Conservation (phyloP, 345 rosid genomes). For the Gossypium ekmanianum region DNA sequence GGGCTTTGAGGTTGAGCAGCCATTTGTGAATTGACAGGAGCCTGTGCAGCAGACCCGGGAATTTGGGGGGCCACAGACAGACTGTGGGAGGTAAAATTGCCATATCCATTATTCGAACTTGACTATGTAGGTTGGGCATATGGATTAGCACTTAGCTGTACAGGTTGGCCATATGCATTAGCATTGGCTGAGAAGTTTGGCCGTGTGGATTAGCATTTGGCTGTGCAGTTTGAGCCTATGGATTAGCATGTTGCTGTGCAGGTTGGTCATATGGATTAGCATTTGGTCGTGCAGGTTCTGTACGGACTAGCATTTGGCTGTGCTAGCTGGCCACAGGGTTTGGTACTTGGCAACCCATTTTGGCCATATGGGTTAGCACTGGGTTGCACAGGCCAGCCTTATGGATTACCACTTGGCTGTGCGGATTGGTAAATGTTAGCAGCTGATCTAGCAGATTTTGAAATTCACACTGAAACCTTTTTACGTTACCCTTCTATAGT, state of each 20-base stretch:
- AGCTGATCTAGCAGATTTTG: constrained; percentile 24
- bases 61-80: constrained; percentile 33
- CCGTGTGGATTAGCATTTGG: neutral
- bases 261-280: neutral
- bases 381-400: constrained; percentile 8
- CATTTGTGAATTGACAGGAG: constrained; percentile 17
- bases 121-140: neutral
- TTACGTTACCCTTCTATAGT: neutral
- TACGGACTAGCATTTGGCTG: neutral
- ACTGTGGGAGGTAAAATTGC: constrained; percentile 37
- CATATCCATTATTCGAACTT: neutral
- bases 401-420: neutral
- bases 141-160: constrained; percentile 20
- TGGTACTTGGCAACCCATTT: neutral
- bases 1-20: constrained; percentile 20
- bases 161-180: constrained; percentile 22
- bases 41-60: constrained; percentile 23
- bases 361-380: neutral
- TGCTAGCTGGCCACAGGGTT: neutral
- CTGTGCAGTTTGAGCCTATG: constrained; percentile 34
- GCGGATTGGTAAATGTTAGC: constrained; percentile 2
- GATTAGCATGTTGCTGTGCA: constrained; percentile 6
- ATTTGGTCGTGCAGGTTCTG: neutral
- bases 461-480: neutral
- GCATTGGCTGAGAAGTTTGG: neutral